Evolutionary conservation across 2,329 filamentous ascomycete species (phyloP).

Genomic region (Cordyceps tenuipes): DNA sequence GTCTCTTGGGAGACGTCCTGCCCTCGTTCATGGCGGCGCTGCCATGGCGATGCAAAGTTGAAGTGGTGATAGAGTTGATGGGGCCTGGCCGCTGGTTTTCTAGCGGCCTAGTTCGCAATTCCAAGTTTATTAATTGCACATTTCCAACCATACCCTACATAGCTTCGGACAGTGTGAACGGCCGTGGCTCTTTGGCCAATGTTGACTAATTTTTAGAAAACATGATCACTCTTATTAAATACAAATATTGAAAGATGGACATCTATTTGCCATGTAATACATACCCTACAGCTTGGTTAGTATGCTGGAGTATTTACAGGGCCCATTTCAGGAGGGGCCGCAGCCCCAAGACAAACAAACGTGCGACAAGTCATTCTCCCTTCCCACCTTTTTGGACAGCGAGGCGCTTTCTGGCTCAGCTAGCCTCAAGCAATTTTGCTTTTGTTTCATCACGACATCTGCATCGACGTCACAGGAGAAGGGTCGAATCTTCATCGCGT

Average conservation of each 20-base stretch:
- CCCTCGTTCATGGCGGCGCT: conserved; percentile 25
- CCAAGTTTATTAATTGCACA: too few relatives aligned
- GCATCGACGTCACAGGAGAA: not conserved
- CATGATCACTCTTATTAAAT: too few relatives aligned
- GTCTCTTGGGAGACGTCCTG: conserved; percentile 30
- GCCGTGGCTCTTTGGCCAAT: too few relatives aligned
- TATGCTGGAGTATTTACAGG: not conserved
- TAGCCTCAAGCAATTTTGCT: not conserved
- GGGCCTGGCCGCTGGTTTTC: not conserved
- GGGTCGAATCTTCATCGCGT: not conserved
- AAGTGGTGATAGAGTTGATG: not conserved
- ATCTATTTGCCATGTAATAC: too few relatives aligned
- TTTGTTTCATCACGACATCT: conserved; percentile 1
- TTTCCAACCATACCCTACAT: too few relatives aligned
- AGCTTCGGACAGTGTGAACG: too few relatives aligned
- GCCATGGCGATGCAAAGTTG: conserved; percentile 15
- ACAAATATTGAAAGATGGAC: too few relatives aligned
- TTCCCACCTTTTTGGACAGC: conserved; percentile 5
- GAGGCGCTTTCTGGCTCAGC: not conserved
- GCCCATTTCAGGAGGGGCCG: not conserved
- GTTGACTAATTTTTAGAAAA: too few relatives aligned
- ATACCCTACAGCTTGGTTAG: too few relatives aligned
- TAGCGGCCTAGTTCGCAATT: too few relatives aligned
- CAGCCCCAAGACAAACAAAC: not conserved
- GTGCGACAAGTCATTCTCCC: not conserved